These are phyloP conservation scores for Colletotrichum godetiae DNA, from an alignment of 2,329 filamentous ascomycete genomes.

Conservation along the genomic window DNA sequence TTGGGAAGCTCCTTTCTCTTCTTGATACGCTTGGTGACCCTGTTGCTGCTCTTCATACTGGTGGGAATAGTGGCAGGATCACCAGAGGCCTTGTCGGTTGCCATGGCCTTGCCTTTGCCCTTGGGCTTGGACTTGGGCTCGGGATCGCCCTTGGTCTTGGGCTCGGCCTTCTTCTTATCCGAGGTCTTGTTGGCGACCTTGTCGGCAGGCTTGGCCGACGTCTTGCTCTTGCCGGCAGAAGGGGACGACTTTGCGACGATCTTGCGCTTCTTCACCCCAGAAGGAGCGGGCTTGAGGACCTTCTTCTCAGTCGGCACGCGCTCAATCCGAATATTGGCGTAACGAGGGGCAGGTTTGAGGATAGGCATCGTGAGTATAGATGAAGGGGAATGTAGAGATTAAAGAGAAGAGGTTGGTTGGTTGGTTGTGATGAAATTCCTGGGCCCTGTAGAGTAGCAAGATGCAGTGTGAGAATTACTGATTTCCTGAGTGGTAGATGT, in stretches of 20 bases:
- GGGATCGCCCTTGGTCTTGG: fast-evolving
- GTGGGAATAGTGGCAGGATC: too few species aligned
- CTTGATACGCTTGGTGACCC: too few species aligned
- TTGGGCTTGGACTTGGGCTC: too few species aligned
- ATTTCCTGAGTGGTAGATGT: not conserved
- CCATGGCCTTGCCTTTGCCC: too few species aligned
- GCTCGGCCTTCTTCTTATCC: not conserved
- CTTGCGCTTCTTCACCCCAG: not conserved
- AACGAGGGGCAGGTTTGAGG: not conserved
- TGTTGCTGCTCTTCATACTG: not conserved
- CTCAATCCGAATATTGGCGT: not conserved
- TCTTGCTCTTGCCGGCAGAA: not conserved
- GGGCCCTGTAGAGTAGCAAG: not conserved
- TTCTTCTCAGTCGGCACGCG: not conserved
- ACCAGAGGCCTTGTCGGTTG: too few species aligned
- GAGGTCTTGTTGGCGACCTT: not conserved
- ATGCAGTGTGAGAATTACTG: not conserved
- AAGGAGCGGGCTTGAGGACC: not conserved
- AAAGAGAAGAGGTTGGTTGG: too few species aligned
- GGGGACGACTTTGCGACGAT: not conserved
- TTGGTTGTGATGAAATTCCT: not conserved
- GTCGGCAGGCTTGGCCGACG: not conserved
- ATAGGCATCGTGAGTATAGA: not conserved
- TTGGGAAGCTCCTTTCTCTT: not conserved
- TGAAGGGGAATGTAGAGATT: not conserved